Evolutionary conservation across 192 early-diverging fungal genomes (phyloP), one percentile per base, ranked within the genome.

Genomic region (Lunasporangiospora selenospora): DNA sequence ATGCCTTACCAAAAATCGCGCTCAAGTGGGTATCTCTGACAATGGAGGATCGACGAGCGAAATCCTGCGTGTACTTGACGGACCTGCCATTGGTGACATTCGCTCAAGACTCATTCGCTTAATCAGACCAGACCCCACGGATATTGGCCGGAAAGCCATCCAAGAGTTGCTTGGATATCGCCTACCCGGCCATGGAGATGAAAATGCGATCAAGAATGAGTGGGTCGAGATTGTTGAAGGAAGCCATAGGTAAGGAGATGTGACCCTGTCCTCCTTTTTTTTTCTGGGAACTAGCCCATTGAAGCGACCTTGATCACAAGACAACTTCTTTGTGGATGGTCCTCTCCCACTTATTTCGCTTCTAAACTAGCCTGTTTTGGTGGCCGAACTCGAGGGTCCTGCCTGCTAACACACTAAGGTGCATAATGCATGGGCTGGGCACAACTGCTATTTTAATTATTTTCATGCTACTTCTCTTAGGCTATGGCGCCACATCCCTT

Each of bases 161-260:
- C 83, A 88, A 47, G 82, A 88, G 32, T 67, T 92, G 1, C 54
- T 92, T 34, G 85, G 86, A 29, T 86, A 92, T 60, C 83, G 90
- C 30, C 66, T 92, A 31, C 88, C 88, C 12, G 53, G 69, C 21
- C 79, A 80, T 36, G 83, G 80, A 9, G 65, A 85, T 47, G 75
- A 78, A 39, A 61, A 67, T 29, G 62, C 57, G n/a, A 89, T 90
- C 49, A 90, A 88, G 65, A 60, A 80, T 23, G 90, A 90, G 67
- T 92, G 90, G 90, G 63, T 80, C 1, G 80, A 79, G 15, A 89
- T 92, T 49, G 81, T 92, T 2, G 89, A 92, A 65, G 89, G 90
- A 24, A 80, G 77, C 24, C 90, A 92, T 62, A 67, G 83, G 90
- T 80, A 79, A 23, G 59, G 40, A 19, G n/a, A n/a, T n/a, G n/a